Evolutionary conservation across 768 basidiomycete species (phyloP), one percentile per base, ranked within the genome.

Genomic region (Psilocybe sp.): DNA sequence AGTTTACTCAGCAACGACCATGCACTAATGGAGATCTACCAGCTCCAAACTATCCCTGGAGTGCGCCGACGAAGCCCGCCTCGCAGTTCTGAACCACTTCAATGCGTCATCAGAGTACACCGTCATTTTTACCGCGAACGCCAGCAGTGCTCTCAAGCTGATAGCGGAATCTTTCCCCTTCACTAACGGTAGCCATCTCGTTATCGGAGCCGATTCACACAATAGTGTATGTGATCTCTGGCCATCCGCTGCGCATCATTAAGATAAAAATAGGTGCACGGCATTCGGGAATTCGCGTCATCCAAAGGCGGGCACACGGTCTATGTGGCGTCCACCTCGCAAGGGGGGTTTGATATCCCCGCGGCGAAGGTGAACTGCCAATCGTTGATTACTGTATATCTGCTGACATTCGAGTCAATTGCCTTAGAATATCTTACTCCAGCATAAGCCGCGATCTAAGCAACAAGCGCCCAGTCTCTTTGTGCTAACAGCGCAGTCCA

Each of bases 101-200:
- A 75, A 77, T 36, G 91, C 90, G 14, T 77, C 87, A 5, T 74
- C 78, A 18, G 87, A 84, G 0, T 92, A 90, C 63, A 82, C 87
- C 10, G 89, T 92, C 46, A 73, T 92, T 42, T 92, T 92, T 67
- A 92, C 89, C 3, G 69, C 85, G 9, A 92, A 92, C 61, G 85
- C 90, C 7, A 84, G 85, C 7, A 85, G 76, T 5, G 89, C 90
- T 0, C 72, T 93, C 57, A 92, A 91, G 60, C 76, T 93, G 31
- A 78, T 92, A 36, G 91, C 89, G 32, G 90, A 93, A 65, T 74
- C 88, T 0, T 93, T 83, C 57, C 87, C 86, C 0, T 92, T 91
- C 60, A 64, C 62, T 4, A 69, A 69, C 35, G 77, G 73, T n/a
- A 79, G 82, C 44, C 67, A 65, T 40, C 84, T 82, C 59, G 77